phyloP scores from a whole-genome alignment of 2,329 filamentous ascomycete species.

The Alternaria rosae region DNA sequence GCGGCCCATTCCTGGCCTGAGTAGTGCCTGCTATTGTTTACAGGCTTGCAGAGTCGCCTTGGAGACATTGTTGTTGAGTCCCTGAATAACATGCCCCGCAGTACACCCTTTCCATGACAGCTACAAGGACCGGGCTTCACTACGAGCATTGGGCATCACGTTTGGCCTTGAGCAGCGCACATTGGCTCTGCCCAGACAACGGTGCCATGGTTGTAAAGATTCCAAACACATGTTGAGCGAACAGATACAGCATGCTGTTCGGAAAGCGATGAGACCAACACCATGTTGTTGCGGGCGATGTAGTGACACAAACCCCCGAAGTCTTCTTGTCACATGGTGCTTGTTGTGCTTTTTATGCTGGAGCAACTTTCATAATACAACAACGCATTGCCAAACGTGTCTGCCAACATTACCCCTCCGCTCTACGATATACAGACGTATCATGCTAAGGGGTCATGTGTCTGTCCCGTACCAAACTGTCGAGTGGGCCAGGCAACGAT shows the following conservation, averaged over 20 bases:
- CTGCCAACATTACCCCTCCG: neutral
- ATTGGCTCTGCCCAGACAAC: neutral
- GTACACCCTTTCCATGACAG: conserved; percentile 22
- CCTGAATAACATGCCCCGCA: conserved; percentile 27
- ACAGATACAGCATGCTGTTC: neutral
- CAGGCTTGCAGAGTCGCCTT: neutral
- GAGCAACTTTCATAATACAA: neutral
- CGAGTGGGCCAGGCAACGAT: neutral
- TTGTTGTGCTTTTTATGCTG: neutral
- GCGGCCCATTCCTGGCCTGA: conserved; percentile 10
- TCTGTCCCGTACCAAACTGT: neutral
- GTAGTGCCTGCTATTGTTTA: neutral
- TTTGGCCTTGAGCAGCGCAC: neutral
- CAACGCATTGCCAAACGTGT: neutral
- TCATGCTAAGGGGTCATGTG: neutral
- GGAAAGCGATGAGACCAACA: neutral
- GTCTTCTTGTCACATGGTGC: neutral
- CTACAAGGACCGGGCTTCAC: conserved; percentile 14
- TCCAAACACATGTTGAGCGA: neutral
- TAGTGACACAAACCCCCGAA: neutral
- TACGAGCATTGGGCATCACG: conserved; percentile 16
- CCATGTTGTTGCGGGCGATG: neutral
- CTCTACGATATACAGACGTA: neutral
- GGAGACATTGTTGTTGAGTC: neutral
- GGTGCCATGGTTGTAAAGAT: neutral